A percentile compares a stretch with the other conserved stretches of the same genome.
Conservation (phyloP, 2,329 filamentous ascomycete genomes). For the Microsporum canis region DNA sequence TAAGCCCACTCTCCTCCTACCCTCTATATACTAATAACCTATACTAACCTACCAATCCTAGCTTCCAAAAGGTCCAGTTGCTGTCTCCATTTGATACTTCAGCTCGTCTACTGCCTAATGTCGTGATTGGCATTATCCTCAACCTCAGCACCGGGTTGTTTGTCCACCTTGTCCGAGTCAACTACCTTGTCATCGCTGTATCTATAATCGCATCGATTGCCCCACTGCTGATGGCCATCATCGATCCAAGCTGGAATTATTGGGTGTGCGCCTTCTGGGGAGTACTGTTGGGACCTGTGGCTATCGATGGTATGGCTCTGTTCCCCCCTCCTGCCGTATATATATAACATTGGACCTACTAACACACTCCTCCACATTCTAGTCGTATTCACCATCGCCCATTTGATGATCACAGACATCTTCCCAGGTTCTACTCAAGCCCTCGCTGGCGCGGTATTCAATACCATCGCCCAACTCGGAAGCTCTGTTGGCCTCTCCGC, state of each 20-base stretch:
- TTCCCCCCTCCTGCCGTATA: not conserved
- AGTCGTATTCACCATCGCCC: conserved; percentile 44
- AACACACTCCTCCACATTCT: conserved; percentile 9
- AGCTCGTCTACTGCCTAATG: conserved; percentile 37
- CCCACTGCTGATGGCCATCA: conserved; percentile 13
- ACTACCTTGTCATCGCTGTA: conserved; percentile 9
- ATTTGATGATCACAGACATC: conserved; percentile 43
- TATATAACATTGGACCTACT: not conserved
- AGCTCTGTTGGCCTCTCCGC: conserved; percentile 43
- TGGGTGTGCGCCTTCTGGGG: conserved; percentile 14
- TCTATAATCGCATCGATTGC: conserved; percentile 8
- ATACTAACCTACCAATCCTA: not conserved
- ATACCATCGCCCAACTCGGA: conserved; percentile 47
- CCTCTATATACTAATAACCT: not conserved
- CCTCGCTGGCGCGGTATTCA: conserved; percentile 52
- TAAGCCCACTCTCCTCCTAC: not conserved
- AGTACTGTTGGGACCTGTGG: conserved; percentile 10
- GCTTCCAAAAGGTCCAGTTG: conserved; percentile 43
- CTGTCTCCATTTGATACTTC: conserved; percentile 38
- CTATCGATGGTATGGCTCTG: conserved; percentile 11
- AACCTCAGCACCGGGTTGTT: conserved; percentile 13
- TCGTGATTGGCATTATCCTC: conserved; percentile 28
- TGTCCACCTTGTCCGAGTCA: conserved; percentile 9
- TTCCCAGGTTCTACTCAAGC: conserved; percentile 49
- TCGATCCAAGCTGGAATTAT: conserved; percentile 11